These are phyloP conservation scores for Hamamelis virginiana DNA, from an alignment of 164 flowering plant genomes.

Conservation along the genomic window DNA sequence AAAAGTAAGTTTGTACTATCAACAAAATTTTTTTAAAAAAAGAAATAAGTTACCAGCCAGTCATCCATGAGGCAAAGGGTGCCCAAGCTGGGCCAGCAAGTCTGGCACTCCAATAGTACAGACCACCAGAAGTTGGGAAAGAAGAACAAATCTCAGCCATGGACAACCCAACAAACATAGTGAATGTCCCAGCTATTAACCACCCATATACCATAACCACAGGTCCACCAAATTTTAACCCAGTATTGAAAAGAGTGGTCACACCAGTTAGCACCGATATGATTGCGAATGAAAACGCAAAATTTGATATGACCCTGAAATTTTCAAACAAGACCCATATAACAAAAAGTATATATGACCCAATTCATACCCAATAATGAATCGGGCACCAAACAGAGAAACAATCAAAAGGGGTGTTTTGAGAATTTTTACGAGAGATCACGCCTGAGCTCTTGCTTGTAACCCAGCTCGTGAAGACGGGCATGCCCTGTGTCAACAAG, in stretches of 20 bases:
- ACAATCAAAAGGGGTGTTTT: background rate
- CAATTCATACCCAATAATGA: background rate
- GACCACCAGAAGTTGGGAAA: slow-evolving; percentile 79
- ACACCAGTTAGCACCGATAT: slow-evolving; percentile 67
- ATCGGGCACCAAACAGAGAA: background rate
- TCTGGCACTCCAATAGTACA: slow-evolving; percentile 79
- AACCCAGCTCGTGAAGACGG: slow-evolving; percentile 77
- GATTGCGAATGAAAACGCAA: slow-evolving; percentile 50
- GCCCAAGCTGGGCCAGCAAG: slow-evolving; percentile 90
- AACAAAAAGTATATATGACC: background rate
- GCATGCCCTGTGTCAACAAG: slow-evolving; percentile 67
- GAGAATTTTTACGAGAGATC: slow-evolving; percentile 72
- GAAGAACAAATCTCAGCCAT: slow-evolving; percentile 87
- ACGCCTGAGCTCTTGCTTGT: slow-evolving; percentile 93
- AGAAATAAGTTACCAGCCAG: slow-evolving; percentile 73
- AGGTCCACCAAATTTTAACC: slow-evolving; percentile 66
- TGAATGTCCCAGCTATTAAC: slow-evolving; percentile 54
- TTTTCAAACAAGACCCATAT: slow-evolving; percentile 5
- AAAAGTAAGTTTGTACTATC: background rate
- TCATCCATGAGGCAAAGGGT: slow-evolving; percentile 96
- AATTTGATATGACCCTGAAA: slow-evolving; percentile 64
- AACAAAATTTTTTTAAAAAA: background rate
- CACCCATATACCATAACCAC: slow-evolving; percentile 63
- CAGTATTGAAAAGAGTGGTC: slow-evolving; percentile 60
- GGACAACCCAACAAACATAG: slow-evolving; percentile 56